Evolutionary conservation across 2,329 filamentous ascomycete species (phyloP).

Genomic region (Calonectria pseudoreteaudii): DNA sequence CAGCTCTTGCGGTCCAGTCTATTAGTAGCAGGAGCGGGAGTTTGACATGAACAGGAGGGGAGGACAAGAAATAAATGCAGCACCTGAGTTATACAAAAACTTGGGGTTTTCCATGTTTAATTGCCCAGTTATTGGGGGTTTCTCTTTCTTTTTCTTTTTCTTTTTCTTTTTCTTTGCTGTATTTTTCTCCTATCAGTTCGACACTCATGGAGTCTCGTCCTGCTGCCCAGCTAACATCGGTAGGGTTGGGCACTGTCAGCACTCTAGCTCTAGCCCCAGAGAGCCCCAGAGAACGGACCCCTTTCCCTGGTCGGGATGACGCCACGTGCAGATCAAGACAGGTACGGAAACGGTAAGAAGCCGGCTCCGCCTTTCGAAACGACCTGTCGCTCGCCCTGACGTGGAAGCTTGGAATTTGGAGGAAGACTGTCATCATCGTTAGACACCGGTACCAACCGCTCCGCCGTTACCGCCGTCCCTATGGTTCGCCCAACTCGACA

Average conservation of each 20-base stretch:
- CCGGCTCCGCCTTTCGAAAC: conserved; percentile 36
- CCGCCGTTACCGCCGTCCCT: conserved; percentile 7
- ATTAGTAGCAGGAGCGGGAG: background rate
- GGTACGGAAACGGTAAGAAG: conserved; percentile 31
- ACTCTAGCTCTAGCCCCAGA: too few species aligned
- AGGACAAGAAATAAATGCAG: background rate
- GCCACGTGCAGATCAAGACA: conserved; percentile 39
- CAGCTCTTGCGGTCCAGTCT: background rate
- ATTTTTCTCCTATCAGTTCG: too few species aligned
- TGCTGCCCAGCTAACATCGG: conserved; percentile 36
- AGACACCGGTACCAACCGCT: conserved; percentile 12
- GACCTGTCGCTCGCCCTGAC: conserved; percentile 11
- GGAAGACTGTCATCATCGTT: conserved; percentile 1
- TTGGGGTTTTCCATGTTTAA: background rate
- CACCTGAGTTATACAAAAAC: background rate
- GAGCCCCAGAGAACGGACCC: background rate
- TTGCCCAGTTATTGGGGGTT: background rate
- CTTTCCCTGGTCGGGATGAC: conserved; percentile 35
- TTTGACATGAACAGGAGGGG: background rate
- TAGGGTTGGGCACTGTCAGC: conserved; percentile 12
- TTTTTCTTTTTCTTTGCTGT: too few species aligned
- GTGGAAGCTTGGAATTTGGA: conserved; percentile 5
- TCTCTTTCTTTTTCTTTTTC: background rate
- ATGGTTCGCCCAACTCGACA: conserved; percentile 31
- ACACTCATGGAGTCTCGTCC: background rate